A percentile compares a stretch with the other conserved stretches of the same genome.
phyloP scores from a whole-genome alignment of 2,329 filamentous ascomycete genomes.

The Pestalotiopsis sp. region DNA sequence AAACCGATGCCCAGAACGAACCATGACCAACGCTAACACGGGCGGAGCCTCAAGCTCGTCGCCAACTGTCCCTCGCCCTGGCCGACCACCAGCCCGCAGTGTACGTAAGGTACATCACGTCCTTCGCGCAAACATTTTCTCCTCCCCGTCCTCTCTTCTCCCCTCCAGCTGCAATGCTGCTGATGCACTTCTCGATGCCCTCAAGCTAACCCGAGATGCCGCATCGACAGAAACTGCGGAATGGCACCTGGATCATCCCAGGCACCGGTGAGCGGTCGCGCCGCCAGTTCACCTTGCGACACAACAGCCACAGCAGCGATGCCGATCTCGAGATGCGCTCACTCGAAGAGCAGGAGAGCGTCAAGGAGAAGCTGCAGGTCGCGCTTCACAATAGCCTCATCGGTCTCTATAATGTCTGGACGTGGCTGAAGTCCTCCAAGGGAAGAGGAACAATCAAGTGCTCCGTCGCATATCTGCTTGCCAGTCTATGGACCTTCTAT shows the following conservation, averaged over 20 bases:
- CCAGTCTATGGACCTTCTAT: constrained; percentile 84
- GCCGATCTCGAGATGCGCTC: constrained; percentile 35
- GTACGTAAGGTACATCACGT: constrained; percentile 10
- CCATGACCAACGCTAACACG: constrained; percentile 10
- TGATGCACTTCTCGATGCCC: constrained; percentile 10
- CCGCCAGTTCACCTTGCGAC: constrained; percentile 76
- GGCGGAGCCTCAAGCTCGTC: constrained; percentile 16
- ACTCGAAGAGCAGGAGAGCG: constrained; percentile 37
- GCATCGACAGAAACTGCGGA: constrained; percentile 69
- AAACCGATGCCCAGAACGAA: constrained; percentile 5
- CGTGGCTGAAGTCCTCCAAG: constrained; percentile 70
- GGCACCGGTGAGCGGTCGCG: constrained; percentile 82
- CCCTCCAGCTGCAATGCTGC: constrained; percentile 9
- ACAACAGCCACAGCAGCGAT: constrained; percentile 41
- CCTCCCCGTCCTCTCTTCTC: not conserved
- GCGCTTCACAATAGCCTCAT: constrained; percentile 40
- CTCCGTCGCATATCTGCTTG: constrained; percentile 84
- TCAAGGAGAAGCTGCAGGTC: constrained; percentile 37
- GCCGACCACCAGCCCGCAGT: constrained; percentile 15
- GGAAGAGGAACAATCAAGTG: constrained; percentile 87
- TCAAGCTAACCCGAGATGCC: constrained; percentile 50
- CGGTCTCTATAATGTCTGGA: constrained; percentile 44
- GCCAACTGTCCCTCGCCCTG: constrained; percentile 11
- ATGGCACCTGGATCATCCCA: constrained; percentile 86
- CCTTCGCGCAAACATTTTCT: not conserved